phyloP scores from a whole-genome alignment of 2,329 filamentous ascomycete species.

The Fusarium sp. region DNA sequence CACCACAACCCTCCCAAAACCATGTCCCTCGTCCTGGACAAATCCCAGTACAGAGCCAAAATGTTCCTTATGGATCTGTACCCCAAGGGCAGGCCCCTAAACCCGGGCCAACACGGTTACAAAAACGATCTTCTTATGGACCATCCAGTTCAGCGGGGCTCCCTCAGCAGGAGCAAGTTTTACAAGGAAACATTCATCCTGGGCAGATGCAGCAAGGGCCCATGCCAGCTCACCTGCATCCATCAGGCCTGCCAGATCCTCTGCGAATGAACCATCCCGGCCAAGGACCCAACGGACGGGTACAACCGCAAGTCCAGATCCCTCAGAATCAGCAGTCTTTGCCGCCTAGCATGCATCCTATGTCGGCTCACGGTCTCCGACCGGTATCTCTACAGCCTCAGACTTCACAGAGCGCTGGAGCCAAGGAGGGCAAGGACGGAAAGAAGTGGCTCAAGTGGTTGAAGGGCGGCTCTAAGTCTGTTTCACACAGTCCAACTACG shows the following conservation, averaged over 20 bases:
- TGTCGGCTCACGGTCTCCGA: constrained; percentile 18
- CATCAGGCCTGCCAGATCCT: constrained; percentile 13
- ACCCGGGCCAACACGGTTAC: constrained; percentile 18
- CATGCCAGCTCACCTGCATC: constrained; percentile 1
- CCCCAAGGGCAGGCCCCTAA: constrained; percentile 13
- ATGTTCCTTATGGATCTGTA: constrained; percentile 13
- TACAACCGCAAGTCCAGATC: constrained; percentile 36
- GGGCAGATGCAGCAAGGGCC: constrained; percentile 14
- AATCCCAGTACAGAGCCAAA: constrained; percentile 7
- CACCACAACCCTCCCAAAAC: constrained; percentile 6
- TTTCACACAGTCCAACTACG: constrained; percentile 33
- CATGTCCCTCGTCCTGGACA: constrained; percentile 15
- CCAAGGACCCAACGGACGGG: constrained; percentile 18
- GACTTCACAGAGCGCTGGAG: constrained; percentile 26
- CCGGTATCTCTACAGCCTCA: constrained; percentile 37
- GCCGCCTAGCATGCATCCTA: constrained; percentile 32
- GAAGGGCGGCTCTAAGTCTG: constrained; percentile 41
- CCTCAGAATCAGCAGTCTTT: constrained; percentile 31
- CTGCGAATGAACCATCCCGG: constrained; percentile 5
- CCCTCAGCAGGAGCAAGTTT: constrained; percentile 15
- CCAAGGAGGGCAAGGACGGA: constrained; percentile 38
- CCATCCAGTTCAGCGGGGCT: constrained; percentile 14
- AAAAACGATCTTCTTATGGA: constrained; percentile 30
- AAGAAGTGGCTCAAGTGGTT: constrained; percentile 46
- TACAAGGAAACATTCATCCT: constrained; percentile 6